Evolutionary conservation across 306 rosid genomes (phyloP).

Genomic region (Vigna trinervia): DNA sequence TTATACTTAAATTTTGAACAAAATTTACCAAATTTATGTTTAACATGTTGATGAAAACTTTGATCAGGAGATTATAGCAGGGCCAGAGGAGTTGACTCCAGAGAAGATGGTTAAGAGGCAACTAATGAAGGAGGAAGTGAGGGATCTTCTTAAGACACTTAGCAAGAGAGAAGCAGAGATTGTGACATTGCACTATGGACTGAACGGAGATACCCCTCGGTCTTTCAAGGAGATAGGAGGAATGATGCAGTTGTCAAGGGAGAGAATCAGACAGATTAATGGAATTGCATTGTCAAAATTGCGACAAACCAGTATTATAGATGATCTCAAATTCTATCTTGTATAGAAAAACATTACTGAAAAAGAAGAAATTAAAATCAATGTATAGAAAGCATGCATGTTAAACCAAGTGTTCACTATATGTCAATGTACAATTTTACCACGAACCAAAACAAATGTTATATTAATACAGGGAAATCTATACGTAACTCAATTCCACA

Average conservation of each 20-base stretch:
- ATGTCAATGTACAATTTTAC: too few relatives aligned
- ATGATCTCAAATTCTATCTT: constrained; percentile 50
- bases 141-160: constrained; percentile 60
- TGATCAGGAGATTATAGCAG: constrained; percentile 73
- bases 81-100: constrained; percentile 67
- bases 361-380: neutral
- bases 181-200: constrained; percentile 66
- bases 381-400: too few relatives aligned
- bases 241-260: constrained; percentile 68
- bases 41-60: neutral
- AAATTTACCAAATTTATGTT: neutral
- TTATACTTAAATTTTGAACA: too few relatives aligned
- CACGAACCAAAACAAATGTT: too few relatives aligned
- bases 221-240: constrained; percentile 77
- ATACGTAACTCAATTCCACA: too few relatives aligned
- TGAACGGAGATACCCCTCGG: constrained; percentile 61
- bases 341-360: neutral
- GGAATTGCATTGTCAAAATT: constrained; percentile 65
- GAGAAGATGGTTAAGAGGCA: constrained; percentile 63
- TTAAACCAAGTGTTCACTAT: too few relatives aligned
- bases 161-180: constrained; percentile 67
- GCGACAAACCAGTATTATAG: constrained; percentile 40
- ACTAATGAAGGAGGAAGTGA: constrained; percentile 59
- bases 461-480: too few relatives aligned
- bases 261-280: constrained; percentile 68